Base-by-base conservation (phyloP, 78 protist species). In the Tieghemostelium lacteum region DNA sequence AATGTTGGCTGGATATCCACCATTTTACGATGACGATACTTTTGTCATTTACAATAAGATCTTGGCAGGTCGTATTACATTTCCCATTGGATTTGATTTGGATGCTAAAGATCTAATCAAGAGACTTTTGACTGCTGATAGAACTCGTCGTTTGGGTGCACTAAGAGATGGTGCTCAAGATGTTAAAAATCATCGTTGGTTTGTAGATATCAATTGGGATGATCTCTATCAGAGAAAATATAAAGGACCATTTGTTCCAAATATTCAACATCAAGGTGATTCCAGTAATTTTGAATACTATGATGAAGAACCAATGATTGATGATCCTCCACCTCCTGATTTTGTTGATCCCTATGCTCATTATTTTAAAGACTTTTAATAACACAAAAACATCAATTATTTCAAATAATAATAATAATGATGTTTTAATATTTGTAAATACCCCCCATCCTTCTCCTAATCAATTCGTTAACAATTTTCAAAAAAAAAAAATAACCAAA, bases 21-120 rank as follows among this genome's bases (percentile, higher is more conserved):
- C 99, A 6, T 98, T 97, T 85, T 96, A 57, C 69, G 99, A 95
- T 75, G 97, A 92, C 55, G 75, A 92, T 74, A 98, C 97, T 16
- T 93, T 93, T 72, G 77, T 63, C 4, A 97, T 95, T 54, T 97
- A 96, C 83, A 94, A 96, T 85, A 95, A 96, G 87, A 98, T 98
- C 75, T 75, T 95, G 40, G 93, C 69, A 24, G 98, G 96, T 17
- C 50, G 85, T 42, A 42, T 97, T 8, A 75, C 86, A 31, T 98
- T 92, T 74, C 99, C 99, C 33, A 14, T 86, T 10, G 95, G 93
- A 73, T 71, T 98, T 50, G 97, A 96, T 83, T 28, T 87, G 4
- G 49, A 66, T 29, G 96, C 98, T 3, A 75, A 89, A 71, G 98
- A 97, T 86, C 73, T 98, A 19, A 88, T 98, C 40, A 78, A 76